Evolutionary conservation across 139 green algal genomes (phyloP).

Genomic region (Diplosphaera chodatii): DNA sequence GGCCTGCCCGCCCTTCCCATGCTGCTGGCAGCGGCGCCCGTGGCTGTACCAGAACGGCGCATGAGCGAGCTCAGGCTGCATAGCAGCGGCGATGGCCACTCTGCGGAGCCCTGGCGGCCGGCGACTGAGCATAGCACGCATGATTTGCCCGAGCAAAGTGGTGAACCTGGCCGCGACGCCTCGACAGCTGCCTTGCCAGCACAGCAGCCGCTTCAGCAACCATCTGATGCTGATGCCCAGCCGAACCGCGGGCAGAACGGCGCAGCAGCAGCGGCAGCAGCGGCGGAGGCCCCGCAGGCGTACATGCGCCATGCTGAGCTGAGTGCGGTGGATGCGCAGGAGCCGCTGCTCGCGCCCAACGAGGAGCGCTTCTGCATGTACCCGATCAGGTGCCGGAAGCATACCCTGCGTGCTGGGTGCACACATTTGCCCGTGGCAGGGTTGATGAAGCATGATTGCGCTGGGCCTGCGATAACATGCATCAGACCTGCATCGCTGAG

Average conservation of each 20-base stretch:
- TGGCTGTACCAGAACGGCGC: not conserved
- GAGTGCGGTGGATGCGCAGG: not conserved
- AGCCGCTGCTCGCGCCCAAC: slow-evolving; percentile 19
- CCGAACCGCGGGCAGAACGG: not conserved
- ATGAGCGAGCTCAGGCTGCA: not conserved
- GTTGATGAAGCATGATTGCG: too few relatives aligned
- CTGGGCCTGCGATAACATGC: too few relatives aligned
- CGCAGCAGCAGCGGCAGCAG: too few relatives aligned
- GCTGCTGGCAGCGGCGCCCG: not conserved
- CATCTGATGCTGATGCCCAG: too few relatives aligned
- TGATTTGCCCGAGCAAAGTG: not conserved
- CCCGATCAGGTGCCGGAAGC: slow-evolving; percentile 21
- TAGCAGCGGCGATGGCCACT: not conserved
- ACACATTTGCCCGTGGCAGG: too few relatives aligned
- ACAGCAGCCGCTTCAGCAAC: not conserved
- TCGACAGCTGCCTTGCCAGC: too few relatives aligned
- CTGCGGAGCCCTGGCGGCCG: too few relatives aligned
- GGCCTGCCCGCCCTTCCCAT: not conserved
- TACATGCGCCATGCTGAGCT: not conserved
- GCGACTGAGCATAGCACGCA: too few relatives aligned
- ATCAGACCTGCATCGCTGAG: too few relatives aligned
- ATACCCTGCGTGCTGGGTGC: not conserved
- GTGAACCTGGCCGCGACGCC: too few relatives aligned
- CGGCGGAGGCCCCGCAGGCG: not conserved
- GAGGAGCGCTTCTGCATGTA: slow-evolving; percentile 30